Evolutionary conservation across 352 stramenopile genomes (phyloP), one percentile per base, ranked within the genome.

Genomic region (Pythium grandisporangium): DNA sequence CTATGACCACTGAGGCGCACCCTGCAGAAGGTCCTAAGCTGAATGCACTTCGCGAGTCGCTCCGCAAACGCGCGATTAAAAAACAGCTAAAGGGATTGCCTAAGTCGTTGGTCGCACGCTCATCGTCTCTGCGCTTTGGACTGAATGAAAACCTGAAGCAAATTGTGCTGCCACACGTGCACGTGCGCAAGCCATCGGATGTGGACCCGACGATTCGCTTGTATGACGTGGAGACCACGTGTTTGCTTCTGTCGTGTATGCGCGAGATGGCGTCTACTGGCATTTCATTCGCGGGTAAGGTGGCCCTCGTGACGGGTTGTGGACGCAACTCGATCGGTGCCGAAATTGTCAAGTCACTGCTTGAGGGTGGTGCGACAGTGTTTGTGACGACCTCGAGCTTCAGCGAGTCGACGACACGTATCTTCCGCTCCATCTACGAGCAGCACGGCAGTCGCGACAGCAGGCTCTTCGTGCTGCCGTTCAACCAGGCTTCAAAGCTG

Each of bases 301-400:
- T 90, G 5, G 83, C 80, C 8, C 47, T 95, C n/a, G 55, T 93
- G 35, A 95, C 83, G 11, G 80, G 83, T 38, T 92, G 79, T 43
- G 83, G 83, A 10, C 64, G 67, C 37, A 84, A 90, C 48, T 95
- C 83, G 6, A 95, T 95, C 48, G 83, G 73, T 37, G 73, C 67
- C 0, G 79, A 93, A 48, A 58, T 95, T 5, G 76, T 93, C 20
- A 91, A 88, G 63, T 56, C 83, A 10, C 68, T 95, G 24, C 52
- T 95, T 12, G 75, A 93, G 53, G 83, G 83, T 48, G 83, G 83
- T 13, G 80, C 83, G 3, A 91, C 71, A 2, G 76, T 95, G 40
- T 83, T 95, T 20, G 75, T 80, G 56, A 92, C 83, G 8, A 91
- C 80, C 17, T 88, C 73, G 41, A 90, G 67, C 58, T 91, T 90